Evolutionary conservation across 164 flowering plant genomes (phyloP), one percentile per base, ranked within the genome.

Genomic region (Vitis amurensis): DNA sequence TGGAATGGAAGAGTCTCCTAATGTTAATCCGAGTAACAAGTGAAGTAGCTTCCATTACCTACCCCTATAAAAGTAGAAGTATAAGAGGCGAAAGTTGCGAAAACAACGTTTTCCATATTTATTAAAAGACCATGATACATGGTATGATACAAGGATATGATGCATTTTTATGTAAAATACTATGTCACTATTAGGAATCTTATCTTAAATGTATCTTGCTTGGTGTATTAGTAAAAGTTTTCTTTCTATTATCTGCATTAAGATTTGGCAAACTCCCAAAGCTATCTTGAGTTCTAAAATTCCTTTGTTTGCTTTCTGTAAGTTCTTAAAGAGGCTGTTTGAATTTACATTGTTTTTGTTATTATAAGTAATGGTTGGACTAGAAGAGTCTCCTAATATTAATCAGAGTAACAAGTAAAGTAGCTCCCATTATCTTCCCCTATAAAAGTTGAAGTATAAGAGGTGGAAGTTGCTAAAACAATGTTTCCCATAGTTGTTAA

Each of bases 261-360:
- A 23, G 61, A 59, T 59, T 23, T 59, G 12, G 14, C 37, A 27
- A 27, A 27, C 37, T 27, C 31, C 2, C 29, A 11, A 23, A 23
- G 61, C 61, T 59, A 59, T 23, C 29, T 59, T 59, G 27, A 59
- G 61, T 59, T 59, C 31, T 59, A 27, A 13, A 23, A 37, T 59
- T 59, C 37, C 61, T 8, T 27, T 59, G 14, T 19, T 19, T 27
- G 44, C 61, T 59, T 27, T 11, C 37, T 59, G 2, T 19, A 27
- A 59, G 29, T 59, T 23, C 23, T 23, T 27, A 53, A 27, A 59
- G 44, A 37, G 3, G 37, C 61, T 11, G 1, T 37, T 19, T 9
- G 29, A 37, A 16, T 53, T 53, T 23, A 13, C n/a, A 53, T 11
- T 13, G 0, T 53, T 53, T 23, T 23, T 23, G 3, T 53, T 14